These are phyloP conservation scores for Euphrasia arctica DNA, from an alignment of 305 asterid species.

Conservation along the genomic window DNA sequence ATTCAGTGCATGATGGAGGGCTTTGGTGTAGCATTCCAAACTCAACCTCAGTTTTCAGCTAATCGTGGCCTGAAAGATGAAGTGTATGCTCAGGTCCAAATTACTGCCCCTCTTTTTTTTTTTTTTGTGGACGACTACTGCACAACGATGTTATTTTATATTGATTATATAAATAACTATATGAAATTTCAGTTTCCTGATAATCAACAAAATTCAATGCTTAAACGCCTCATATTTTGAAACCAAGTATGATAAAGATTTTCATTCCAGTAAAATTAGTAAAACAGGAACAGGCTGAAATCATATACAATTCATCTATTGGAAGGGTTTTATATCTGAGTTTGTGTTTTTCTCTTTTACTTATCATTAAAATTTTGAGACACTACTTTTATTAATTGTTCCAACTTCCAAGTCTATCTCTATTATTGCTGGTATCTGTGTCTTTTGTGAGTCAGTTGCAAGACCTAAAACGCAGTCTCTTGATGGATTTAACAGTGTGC, in stretches of 20 bases:
- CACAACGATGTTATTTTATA: conserved; percentile 3
- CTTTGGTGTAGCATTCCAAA: conserved; percentile 62
- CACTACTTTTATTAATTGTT: no score
- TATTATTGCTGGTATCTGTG: no score
- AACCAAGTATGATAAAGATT: no score
- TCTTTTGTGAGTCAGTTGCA: no score
- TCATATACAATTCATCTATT: neutral
- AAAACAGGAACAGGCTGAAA: no score
- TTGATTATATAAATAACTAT: neutral
- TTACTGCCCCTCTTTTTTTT: conserved; percentile 5
- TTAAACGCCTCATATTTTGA: neutral
- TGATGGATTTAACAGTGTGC: conserved; percentile 21
- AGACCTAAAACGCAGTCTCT: neutral
- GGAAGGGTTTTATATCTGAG: conserved; percentile 13
- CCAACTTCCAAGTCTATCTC: no score
- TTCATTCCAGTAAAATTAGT: no score
- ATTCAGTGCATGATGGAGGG: conserved; percentile 77
- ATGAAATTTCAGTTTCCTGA: conserved; percentile 21
- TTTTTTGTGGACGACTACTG: neutral
- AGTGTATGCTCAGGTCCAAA: conserved; percentile 71
- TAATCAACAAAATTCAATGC: conserved; percentile 4
- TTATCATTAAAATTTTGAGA: conserved; percentile 13
- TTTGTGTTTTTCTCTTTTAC: conserved; percentile 7
- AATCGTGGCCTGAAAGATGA: conserved; percentile 72
- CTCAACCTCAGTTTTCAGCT: conserved; percentile 71